phyloP scores from a whole-genome alignment of 192 early-diverging fungal species.

The Coemansia sp. region DNA sequence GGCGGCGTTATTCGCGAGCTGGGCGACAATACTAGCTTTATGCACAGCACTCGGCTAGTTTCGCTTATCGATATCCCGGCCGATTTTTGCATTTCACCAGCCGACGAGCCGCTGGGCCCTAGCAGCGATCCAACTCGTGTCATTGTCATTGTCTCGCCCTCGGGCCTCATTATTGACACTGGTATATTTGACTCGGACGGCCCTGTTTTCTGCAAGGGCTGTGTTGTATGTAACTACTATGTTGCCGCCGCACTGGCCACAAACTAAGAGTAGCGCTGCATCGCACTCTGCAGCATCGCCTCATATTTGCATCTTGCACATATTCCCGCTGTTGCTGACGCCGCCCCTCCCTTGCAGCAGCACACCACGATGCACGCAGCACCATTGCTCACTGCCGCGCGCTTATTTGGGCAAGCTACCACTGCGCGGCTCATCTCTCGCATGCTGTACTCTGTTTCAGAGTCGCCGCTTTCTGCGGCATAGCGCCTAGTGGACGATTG shows the following conservation, averaged over 20 bases:
- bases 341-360: constrained; percentile 7
- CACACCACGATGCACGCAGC: constrained; percentile 3
- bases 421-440: background rate
- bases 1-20: constrained; percentile 41
- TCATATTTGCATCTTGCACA: constrained; percentile 36
- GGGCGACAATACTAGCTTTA: background rate
- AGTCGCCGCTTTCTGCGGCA: background rate
- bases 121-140: constrained; percentile 45
- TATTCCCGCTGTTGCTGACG: background rate
- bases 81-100: constrained; percentile 51
- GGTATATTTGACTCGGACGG: constrained; percentile 47
- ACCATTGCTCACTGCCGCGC: background rate
- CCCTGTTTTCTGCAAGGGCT: constrained; percentile 44
- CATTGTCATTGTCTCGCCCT: constrained; percentile 41
- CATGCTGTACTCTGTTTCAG: constrained; percentile 8
- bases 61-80: constrained; percentile 45
- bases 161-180: constrained; percentile 36
- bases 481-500: background rate
- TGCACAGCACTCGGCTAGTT: constrained; percentile 12
- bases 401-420: background rate
- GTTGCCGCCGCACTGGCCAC: background rate
- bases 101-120: constrained; percentile 46
- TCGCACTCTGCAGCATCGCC: constrained; percentile 32
- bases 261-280: background rate
- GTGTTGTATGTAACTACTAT: constrained; percentile 30